Evolutionary conservation across 805 yeast genomes (phyloP).

Genomic region (Monosporozyma solicola): DNA sequence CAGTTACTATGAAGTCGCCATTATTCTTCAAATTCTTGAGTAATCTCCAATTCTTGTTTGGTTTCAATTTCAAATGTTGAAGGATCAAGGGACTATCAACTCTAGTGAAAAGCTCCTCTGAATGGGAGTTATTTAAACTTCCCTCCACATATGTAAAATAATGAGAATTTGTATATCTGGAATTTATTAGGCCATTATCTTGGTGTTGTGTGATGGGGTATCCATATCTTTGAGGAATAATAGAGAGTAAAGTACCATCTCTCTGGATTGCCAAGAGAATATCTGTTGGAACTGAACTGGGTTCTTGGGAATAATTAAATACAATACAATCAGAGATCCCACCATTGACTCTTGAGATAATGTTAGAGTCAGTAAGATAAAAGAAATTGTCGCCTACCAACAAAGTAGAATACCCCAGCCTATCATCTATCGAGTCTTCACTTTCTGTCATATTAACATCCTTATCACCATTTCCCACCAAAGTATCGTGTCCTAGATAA

Average conservation of each 20-base stretch:
- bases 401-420: conserved; percentile 4
- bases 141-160: neutral
- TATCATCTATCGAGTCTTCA: neutral
- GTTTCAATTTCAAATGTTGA: neutral
- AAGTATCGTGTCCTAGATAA: neutral
- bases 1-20: conserved; percentile 12
- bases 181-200: neutral
- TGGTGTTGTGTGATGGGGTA: neutral
- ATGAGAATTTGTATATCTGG: neutral
- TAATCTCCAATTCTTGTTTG: conserved; percentile 13
- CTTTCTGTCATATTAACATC: neutral
- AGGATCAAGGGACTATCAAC: neutral
- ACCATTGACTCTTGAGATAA: conserved; percentile 5
- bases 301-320: neutral
- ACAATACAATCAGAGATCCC: conserved; percentile 15
- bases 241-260: conserved; percentile 13
- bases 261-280: conserved; percentile 10
- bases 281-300: conserved; percentile 1
- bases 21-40: conserved; percentile 5
- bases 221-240: conserved; percentile 7
- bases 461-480: neutral
- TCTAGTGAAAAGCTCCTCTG: neutral
- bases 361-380: conserved; percentile 9
- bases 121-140: neutral
- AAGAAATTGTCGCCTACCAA: conserved; percentile 12